A percentile compares a stretch with the other conserved stretches of the same genome.
Conservation (phyloP, 805 yeast species). For the Kodamaea restingae region DNA sequence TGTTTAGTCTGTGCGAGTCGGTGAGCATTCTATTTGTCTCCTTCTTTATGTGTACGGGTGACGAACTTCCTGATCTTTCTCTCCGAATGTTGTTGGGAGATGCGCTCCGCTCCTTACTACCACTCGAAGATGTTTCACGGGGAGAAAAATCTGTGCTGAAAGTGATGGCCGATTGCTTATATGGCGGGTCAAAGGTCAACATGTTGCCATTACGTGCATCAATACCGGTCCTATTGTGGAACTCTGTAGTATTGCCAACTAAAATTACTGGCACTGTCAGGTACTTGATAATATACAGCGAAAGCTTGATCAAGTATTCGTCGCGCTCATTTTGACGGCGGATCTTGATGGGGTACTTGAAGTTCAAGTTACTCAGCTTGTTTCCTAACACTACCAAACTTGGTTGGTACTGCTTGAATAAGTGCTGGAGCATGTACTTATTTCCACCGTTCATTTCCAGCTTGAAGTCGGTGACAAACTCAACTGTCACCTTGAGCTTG, state of each 20-base stretch:
- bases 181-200: slow-evolving; percentile 5
- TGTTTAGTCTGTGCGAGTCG: no score
- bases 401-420: slow-evolving; percentile 41
- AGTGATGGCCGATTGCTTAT: slow-evolving; percentile 1
- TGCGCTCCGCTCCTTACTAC: background rate
- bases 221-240: slow-evolving; percentile 12
- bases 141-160: slow-evolving; percentile 2
- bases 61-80: background rate
- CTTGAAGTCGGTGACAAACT: slow-evolving; percentile 28
- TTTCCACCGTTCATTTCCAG: slow-evolving; percentile 18
- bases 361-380: slow-evolving; percentile 37
- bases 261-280: slow-evolving; percentile 37
- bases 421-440: slow-evolving; percentile 34
- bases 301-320: slow-evolving; percentile 31
- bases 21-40: no score
- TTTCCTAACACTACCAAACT: slow-evolving; percentile 35
- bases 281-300: slow-evolving; percentile 37
- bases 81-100: background rate
- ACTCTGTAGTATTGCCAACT: slow-evolving; percentile 28
- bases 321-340: slow-evolving; percentile 17
- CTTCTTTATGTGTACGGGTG: background rate
- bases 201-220: slow-evolving; percentile 1
- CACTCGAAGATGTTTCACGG: background rate
- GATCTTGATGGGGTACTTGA: slow-evolving; percentile 36
- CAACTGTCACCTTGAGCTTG: slow-evolving; percentile 37